Evolutionary conservation across 805 yeast genomes (phyloP).

Genomic region (Zygosaccharomyces pseudorouxii): DNA sequence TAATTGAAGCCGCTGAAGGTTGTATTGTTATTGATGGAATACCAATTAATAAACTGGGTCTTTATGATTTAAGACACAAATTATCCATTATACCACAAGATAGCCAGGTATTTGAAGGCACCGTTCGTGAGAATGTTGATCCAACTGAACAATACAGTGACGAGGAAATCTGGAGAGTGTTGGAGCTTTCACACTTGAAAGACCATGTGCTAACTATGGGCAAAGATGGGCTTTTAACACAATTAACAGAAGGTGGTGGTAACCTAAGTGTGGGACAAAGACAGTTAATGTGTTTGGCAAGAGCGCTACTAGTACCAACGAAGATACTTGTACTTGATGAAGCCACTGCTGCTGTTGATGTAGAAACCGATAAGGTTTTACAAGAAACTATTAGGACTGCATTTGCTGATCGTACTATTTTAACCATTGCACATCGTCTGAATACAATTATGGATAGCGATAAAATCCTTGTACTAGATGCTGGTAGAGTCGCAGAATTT

Average conservation of each 20-base stretch:
- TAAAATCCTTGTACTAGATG: conserved; percentile 67
- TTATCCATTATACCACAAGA: conserved; percentile 91
- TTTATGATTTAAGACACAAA: conserved; percentile 69
- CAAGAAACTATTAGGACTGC: conserved; percentile 75
- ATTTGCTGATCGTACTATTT: conserved; percentile 69
- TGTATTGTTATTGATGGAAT: conserved; percentile 66
- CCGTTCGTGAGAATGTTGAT: conserved; percentile 80
- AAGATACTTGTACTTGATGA: conserved; percentile 72
- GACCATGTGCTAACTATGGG: conserved; percentile 54
- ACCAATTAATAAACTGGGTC: conserved; percentile 62
- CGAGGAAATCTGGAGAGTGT: conserved; percentile 76
- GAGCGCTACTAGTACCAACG: conserved; percentile 64
- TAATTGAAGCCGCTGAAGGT: conserved; percentile 75
- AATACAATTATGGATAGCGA: conserved; percentile 82
- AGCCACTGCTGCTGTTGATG: conserved; percentile 88
- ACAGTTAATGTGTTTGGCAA: conserved; percentile 74
- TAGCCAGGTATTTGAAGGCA: conserved; percentile 86
- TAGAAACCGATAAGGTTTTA: conserved; percentile 71
- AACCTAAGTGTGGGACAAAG: conserved; percentile 75
- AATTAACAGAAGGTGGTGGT: conserved; percentile 61
- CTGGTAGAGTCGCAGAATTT: conserved; percentile 71
- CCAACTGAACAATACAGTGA: conserved; percentile 67
- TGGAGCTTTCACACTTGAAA: conserved; percentile 74
- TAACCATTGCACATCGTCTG: conserved; percentile 81
- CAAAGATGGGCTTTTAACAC: conserved; percentile 50